Evolutionary conservation across 163 green algal species (phyloP), one percentile per base, ranked within the genome.

Genomic region (Chloromonas sp.): DNA sequence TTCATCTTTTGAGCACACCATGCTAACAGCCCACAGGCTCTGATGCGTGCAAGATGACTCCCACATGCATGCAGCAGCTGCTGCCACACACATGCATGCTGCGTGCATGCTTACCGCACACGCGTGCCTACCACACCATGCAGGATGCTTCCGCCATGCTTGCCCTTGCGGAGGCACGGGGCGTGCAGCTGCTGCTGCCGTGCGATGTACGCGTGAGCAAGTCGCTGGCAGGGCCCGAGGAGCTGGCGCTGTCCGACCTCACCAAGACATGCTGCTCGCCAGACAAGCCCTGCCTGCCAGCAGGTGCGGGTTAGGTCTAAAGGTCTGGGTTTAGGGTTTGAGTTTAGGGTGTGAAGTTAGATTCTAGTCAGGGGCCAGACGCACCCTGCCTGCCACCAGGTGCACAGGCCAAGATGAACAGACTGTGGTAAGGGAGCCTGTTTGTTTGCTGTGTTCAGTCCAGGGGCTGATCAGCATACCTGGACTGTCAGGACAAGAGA

Each of bases 101-200:
- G 36, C 36, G 36, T 36, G 36, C 36, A 36, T 36, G 36, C 36
- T 36, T 36, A 36, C 36, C 36, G 36, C 36, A 36, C 36, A 11
- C 66, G 11, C 66, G 66, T 74, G 11, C 66, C 11, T 5, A 11
- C 11, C 66, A 74, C 66, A 5, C 5, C 36, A 8, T 83, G 1
- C 80, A 83, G 80, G 60, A 58, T 1, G 61, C 81, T 13, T 70
- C 13, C n/a, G 81, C 82, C 13, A 93, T 90, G 86, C 84, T 89
- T 2, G 70, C 83, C 3, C 60, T 79, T 0, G 91, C 89, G 0
- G 78, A 66, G 2, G 80, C 81, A 36, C 86, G 87, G 11, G 88
- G 89, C 60, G 87, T 89, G 3, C 36, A 84, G 70, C 85, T 93
- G 84, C 80, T 93, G 81, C 89, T 93, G 81, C 91, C 91, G 2